Conservation (phyloP, 1,139 yeast genomes). For the Yamadazyma epiphylla region DNA sequence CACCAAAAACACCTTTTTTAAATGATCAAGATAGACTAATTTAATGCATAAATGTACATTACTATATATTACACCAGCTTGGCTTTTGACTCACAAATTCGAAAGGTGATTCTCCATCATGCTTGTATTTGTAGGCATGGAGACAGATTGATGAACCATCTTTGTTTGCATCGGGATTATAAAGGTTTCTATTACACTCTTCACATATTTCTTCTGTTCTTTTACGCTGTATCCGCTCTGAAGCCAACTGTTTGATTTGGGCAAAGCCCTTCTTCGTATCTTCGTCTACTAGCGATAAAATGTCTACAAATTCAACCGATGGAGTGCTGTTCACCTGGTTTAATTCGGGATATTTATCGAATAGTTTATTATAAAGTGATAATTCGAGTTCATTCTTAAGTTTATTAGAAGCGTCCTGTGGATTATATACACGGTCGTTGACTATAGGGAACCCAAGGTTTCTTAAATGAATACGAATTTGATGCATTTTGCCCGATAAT, state of each 20-base stretch:
- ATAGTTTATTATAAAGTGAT: slow-evolving; percentile 22
- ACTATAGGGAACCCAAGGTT: slow-evolving; percentile 64
- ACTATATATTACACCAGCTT: slow-evolving; percentile 28
- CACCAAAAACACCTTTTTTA: slow-evolving; percentile 22
- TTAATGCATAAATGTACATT: slow-evolving; percentile 1
- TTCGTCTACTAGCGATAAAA: slow-evolving; percentile 4
- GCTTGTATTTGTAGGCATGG: slow-evolving; percentile 52
- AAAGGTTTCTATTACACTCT: slow-evolving; percentile 42
- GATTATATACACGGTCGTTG: slow-evolving; percentile 60
- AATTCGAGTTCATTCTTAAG: slow-evolving; percentile 25
- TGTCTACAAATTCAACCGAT: slow-evolving; percentile 2
- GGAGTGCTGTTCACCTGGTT: slow-evolving; percentile 2
- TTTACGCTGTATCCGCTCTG: slow-evolving; percentile 15
- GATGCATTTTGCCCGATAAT: slow-evolving; percentile 73
- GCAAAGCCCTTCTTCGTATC: slow-evolving; percentile 6
- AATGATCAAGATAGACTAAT: slow-evolving; percentile 3
- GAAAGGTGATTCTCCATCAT: slow-evolving; percentile 10
- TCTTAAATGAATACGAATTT: slow-evolving; percentile 69
- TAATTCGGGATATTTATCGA: slow-evolving; percentile 14
- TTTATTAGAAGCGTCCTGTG: slow-evolving; percentile 12
- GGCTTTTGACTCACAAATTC: slow-evolving; percentile 37
- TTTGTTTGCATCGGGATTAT: slow-evolving; percentile 34
- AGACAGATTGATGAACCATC: slow-evolving; percentile 45
- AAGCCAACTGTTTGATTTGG: slow-evolving; percentile 7
- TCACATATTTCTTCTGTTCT: slow-evolving; percentile 24